A percentile compares a stretch with the other conserved stretches of the same genome.
Conservation (phyloP, 164 flowering plant species). For the Liquidambar formosana region DNA sequence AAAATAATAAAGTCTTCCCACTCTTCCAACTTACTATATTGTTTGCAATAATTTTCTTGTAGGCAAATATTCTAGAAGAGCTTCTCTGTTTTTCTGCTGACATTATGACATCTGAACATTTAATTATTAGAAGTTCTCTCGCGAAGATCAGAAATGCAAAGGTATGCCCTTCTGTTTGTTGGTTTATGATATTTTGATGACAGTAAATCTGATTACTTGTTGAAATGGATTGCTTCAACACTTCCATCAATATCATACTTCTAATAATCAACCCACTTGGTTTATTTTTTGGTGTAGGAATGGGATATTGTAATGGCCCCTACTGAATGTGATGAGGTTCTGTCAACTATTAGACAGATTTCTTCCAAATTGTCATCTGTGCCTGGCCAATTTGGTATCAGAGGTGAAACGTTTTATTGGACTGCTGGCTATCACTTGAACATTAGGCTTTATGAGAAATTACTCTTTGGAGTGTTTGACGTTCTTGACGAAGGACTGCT, state of each 20-base stretch:
- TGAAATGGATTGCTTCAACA: not conserved
- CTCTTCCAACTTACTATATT: not conserved
- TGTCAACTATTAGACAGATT: constrained; percentile 43
- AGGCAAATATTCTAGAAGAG: constrained; percentile 75
- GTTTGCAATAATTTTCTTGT: constrained; percentile 10
- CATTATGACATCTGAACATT: constrained; percentile 32
- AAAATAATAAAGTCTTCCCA: not conserved
- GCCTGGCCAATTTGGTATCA: constrained; percentile 48
- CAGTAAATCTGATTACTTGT: not conserved
- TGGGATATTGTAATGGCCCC: constrained; percentile 53
- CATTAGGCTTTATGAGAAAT: constrained; percentile 65
- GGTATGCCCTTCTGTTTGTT: constrained; percentile 35
- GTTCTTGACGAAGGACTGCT: constrained; percentile 75
- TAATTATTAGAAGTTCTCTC: constrained; percentile 35
- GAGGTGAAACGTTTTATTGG: constrained; percentile 65
- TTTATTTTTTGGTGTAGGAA: constrained; percentile 40
- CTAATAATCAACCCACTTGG: not conserved
- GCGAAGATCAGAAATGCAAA: constrained; percentile 49
- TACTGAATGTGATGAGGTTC: constrained; percentile 49
- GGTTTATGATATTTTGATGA: not conserved
- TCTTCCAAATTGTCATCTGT: constrained; percentile 44
- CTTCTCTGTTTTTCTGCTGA: constrained; percentile 40
- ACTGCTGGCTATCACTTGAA: constrained; percentile 69
- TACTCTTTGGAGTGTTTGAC: constrained; percentile 69
- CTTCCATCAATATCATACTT: not conserved